Conservation (phyloP, 1,284 basidiomycete species). For the Cystobasidium sp. region DNA sequence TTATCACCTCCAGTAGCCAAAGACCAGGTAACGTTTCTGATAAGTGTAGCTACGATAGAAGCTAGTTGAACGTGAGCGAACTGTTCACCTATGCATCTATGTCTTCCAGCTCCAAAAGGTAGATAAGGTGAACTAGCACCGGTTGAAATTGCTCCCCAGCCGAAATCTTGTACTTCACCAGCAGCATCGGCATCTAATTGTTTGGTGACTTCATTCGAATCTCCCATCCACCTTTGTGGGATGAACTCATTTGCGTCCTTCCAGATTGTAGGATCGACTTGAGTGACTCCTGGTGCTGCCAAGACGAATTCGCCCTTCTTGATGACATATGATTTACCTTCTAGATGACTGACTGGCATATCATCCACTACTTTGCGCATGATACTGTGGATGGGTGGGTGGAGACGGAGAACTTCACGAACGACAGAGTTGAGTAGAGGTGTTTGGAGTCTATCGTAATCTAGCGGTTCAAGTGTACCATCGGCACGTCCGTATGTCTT, state of each 20-base stretch:
- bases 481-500: slow-evolving; percentile 73
- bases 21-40: slow-evolving; percentile 76
- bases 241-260: slow-evolving; percentile 73
- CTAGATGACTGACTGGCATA: slow-evolving; percentile 71
- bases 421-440: slow-evolving; percentile 87
- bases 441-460: slow-evolving; percentile 80
- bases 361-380: slow-evolving; percentile 84
- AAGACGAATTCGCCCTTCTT: slow-evolving; percentile 91
- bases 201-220: slow-evolving; percentile 71
- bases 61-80: slow-evolving; percentile 96
- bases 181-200: slow-evolving; percentile 72
- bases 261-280: slow-evolving; percentile 88
- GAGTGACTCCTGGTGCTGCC: slow-evolving; percentile 84
- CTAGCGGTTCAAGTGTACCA: slow-evolving; percentile 76
- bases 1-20: slow-evolving; percentile 62
- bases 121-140: slow-evolving; percentile 62
- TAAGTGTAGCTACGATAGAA: slow-evolving; percentile 76
- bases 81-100: slow-evolving; percentile 94
- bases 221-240: slow-evolving; percentile 80
- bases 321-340: slow-evolving; percentile 74
- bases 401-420: slow-evolving; percentile 57
- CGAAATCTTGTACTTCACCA: slow-evolving; percentile 92
- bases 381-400: slow-evolving; percentile 83
- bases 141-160: slow-evolving; percentile 73
- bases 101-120: slow-evolving; percentile 94